Conservation (phyloP, 768 basidiomycete genomes). For the Dendrothele bispora region DNA sequence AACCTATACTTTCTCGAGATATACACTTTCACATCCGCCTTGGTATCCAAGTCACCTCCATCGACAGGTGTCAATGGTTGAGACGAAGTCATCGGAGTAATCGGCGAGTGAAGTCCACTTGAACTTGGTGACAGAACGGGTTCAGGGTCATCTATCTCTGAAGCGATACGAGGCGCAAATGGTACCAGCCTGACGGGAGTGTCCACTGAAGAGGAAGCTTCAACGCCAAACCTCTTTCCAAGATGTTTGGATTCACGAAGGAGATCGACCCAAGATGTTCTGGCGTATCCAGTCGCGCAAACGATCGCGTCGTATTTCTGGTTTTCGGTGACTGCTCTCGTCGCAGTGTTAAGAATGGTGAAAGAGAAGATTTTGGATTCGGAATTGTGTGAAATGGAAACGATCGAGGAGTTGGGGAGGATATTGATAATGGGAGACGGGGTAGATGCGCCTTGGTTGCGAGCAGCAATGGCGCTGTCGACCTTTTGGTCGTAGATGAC, state of each 20-base stretch:
- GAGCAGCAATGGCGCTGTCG: slow-evolving; percentile 38
- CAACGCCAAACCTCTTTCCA: slow-evolving; percentile 36
- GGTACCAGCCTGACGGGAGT: neutral
- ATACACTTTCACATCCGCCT: slow-evolving; percentile 21
- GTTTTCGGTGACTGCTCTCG: neutral
- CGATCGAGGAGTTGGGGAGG: slow-evolving; percentile 34
- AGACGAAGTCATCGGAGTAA: slow-evolving; percentile 17
- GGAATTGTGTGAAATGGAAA: slow-evolving; percentile 25
- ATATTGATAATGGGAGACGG: slow-evolving; percentile 34
- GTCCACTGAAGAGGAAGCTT: slow-evolving; percentile 6
- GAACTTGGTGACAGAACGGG: neutral
- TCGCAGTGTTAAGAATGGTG: slow-evolving; percentile 27
- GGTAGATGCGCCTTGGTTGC: slow-evolving; percentile 19
- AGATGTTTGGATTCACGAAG: slow-evolving; percentile 37
- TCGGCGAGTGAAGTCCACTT: slow-evolving; percentile 8
- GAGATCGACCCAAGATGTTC: slow-evolving; percentile 44
- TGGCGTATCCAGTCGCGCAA: slow-evolving; percentile 56
- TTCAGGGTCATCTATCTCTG: neutral
- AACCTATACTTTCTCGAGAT: slow-evolving; percentile 45
- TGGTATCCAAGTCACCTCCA: slow-evolving; percentile 7
- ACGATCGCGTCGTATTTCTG: slow-evolving; percentile 45
- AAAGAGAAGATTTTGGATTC: slow-evolving; percentile 33
- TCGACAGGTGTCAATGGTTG: slow-evolving; percentile 15
- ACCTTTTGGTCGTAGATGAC: slow-evolving; percentile 51
- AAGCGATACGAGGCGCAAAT: neutral